Evolutionary conservation across 1,284 basidiomycete genomes (phyloP).

Genomic region (Malassezia psittaci): DNA sequence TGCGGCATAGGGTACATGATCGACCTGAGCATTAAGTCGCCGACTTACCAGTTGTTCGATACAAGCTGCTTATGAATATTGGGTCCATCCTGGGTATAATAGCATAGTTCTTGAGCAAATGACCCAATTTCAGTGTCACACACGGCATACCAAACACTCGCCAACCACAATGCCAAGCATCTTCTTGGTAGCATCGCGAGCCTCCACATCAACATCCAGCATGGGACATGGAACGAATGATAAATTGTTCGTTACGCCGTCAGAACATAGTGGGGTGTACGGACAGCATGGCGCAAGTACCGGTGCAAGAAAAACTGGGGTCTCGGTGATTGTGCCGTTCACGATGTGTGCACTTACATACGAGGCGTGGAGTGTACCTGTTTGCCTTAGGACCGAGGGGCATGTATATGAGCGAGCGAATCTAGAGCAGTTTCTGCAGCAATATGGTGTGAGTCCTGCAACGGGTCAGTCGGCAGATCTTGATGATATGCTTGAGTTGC

Average conservation of each 20-base stretch:
- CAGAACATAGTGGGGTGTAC: constrained; percentile 38
- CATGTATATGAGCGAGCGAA: constrained; percentile 52
- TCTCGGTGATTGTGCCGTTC: constrained; percentile 56
- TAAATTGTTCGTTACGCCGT: constrained; percentile 31
- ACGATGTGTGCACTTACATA: constrained; percentile 87
- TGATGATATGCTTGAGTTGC: constrained; percentile 71
- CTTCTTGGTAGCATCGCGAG: neutral
- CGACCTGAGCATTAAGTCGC: neutral
- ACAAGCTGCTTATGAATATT: neutral
- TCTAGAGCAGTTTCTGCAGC: constrained; percentile 77
- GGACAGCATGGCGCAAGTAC: constrained; percentile 30
- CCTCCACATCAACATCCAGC: constrained; percentile 4
- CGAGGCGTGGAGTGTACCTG: constrained; percentile 78
- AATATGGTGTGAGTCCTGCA: constrained; percentile 65
- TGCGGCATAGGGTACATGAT: neutral
- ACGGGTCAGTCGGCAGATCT: constrained; percentile 71
- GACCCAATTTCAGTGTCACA: constrained; percentile 12
- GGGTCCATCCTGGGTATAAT: neutral
- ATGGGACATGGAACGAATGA: constrained; percentile 43
- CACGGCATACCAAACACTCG: neutral
- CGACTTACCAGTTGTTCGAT: constrained; percentile 8
- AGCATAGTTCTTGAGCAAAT: constrained; percentile 8
- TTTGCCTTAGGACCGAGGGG: constrained; percentile 63
- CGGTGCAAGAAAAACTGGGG: constrained; percentile 50
- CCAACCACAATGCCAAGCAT: neutral